These are phyloP conservation scores for Aspergillus sp. DNA, from an alignment of 2,329 filamentous ascomycete genomes.

Conservation along the genomic window DNA sequence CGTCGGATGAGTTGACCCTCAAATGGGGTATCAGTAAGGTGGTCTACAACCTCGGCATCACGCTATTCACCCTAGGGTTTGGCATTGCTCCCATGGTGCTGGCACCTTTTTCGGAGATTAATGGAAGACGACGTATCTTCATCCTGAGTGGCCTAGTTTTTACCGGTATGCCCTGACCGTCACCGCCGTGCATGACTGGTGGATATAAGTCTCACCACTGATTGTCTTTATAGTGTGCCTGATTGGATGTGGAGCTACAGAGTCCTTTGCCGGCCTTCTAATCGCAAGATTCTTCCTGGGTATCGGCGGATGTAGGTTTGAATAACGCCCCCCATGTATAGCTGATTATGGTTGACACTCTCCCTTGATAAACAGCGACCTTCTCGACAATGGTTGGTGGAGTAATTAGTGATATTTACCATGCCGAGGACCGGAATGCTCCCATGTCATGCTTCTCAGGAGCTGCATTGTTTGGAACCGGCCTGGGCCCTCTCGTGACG, in stretches of 20 bases:
- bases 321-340: not conserved
- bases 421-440: slow-evolving; percentile 70
- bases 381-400: slow-evolving; percentile 86
- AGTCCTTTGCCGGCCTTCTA: slow-evolving; percentile 68
- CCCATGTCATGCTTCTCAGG: slow-evolving; percentile 84
- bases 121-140: slow-evolving; percentile 79
- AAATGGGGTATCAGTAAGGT: slow-evolving; percentile 63
- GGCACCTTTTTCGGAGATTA: slow-evolving; percentile 80
- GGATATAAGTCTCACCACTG: not conserved
- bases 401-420: slow-evolving; percentile 78
- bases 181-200: not conserved
- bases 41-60: slow-evolving; percentile 68
- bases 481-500: slow-evolving; percentile 67
- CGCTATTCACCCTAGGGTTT: slow-evolving; percentile 75
- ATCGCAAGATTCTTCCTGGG: slow-evolving; percentile 71
- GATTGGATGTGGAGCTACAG: slow-evolving; percentile 68
- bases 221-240: slow-evolving; percentile 50
- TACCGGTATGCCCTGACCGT: slow-evolving; percentile 37
- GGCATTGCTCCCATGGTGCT: slow-evolving; percentile 81
- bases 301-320: slow-evolving; percentile 62
- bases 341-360: not conserved
- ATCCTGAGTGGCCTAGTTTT: slow-evolving; percentile 68
- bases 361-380: slow-evolving; percentile 29
- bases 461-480: slow-evolving; percentile 70
- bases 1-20: slow-evolving; percentile 61